Base-by-base conservation (phyloP, 1,284 basidiomycete species). In the Schizophyllum commune region DNA sequence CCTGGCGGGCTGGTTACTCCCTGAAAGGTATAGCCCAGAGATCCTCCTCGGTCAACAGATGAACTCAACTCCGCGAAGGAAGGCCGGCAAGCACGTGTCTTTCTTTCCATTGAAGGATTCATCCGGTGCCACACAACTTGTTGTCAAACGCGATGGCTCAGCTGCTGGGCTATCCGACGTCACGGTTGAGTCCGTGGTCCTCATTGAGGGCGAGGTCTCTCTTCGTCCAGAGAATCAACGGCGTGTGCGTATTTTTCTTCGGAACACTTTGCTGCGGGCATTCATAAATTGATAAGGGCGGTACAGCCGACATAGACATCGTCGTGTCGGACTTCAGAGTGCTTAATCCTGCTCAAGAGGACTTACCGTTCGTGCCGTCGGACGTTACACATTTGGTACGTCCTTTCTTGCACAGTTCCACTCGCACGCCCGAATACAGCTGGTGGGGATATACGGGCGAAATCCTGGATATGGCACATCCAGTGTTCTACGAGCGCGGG, bases 71-170 rank as follows among this genome's bases (percentile, higher is more conserved):
- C 72, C 73, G 69, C 65, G 68, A 75, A 91, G 89, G 56, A 88
- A 88, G 73, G 80, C 63, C 56, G 65, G 86, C 77, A 74, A 86
- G 82, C 74, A 76, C 73, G 66, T 92, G 69, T 88, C 89, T 58
- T 93, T 94, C 77, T 85, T 88, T 74, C 88, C 87, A 21, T 79
- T 97, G 67, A 89, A 86, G 67, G 92, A 96, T 71, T 79, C 85
- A 56, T 81, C 82, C 63, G 90, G 91, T 55, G 83, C 81, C 0
- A 83, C 87, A 0, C 95, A 97, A 74, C 86, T 97, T 61, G 80
- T 93, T 65, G 82, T 86, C 64, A 75, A 82, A 66, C 64, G 66
- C 68, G 66, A 70, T 62, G 65, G 65, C 73, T 33, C 68, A 77
- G 9, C 83, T 59, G 70, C 77, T 15, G 67, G 73, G 55, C 79